Base-by-base conservation (phyloP, 306 rosid genomes). In the Lathyrus tuberosus region DNA sequence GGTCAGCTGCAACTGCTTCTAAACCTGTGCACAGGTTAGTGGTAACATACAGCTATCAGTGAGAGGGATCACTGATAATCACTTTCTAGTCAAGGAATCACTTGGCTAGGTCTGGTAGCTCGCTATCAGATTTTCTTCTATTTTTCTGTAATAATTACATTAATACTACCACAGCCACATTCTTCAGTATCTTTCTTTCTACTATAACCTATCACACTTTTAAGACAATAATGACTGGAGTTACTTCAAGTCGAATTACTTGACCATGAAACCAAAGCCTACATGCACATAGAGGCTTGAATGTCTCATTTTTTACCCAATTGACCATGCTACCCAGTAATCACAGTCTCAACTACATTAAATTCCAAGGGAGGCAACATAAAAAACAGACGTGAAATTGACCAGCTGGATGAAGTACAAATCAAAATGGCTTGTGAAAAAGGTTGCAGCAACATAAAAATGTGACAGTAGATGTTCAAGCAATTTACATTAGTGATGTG, bases 381-480 rank as follows among this genome's bases (percentile, higher is more conserved):
- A 31, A 44, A 37, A 43, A 71, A 65, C 18, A 56, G 13, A 15
- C 28, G 15, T 35, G 26, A 77, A 71, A 42, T 35, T 65, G 46
- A 71, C 42, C 12, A 49, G 68, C 33, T 11, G n/a, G 46, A 71
- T 64, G 43, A 77, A 31, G 72, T 53, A 41, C 17, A 44, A 59
- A 20, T 16, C 38, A 63, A 70, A 33, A 31, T 18, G 41, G n/a
- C 13, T 62, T 18, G 1, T 40, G 1, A 11, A 15, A 69, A 16
- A 17, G 71, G 72, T 43, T 52, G 35, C 53, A 53, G 62, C 76
- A 22, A 63, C 28, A 43, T 54, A 56, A 14, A 71, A 33, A 71
- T 44, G 47, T 28, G 20, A 52, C 31, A 64, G 59, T 48, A 47
- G 35, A 65, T 48, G 57, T 43, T 48, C 57, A 60, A 48, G 28